A percentile compares a stretch with the other conserved stretches of the same genome.
phyloP scores from a whole-genome alignment of 768 basidiomycete species.

The Lentinula sp. region DNA sequence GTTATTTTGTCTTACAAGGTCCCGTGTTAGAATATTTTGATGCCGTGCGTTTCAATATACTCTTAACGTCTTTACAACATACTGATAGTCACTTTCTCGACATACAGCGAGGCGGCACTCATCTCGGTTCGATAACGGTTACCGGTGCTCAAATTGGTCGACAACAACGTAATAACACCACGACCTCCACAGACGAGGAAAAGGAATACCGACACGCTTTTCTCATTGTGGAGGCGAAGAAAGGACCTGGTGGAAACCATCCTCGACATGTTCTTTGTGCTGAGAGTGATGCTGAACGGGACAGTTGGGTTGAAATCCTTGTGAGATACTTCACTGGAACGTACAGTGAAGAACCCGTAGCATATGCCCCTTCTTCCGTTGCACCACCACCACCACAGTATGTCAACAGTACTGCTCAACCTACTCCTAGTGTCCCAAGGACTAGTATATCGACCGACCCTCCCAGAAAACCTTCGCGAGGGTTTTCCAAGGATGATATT shows the following conservation, averaged over 20 bases:
- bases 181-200: slow-evolving; percentile 65
- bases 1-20: slow-evolving; percentile 92
- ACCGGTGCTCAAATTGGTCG: slow-evolving; percentile 96
- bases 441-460: slow-evolving; percentile 40
- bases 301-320: slow-evolving; percentile 91
- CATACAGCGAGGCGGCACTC: slow-evolving; percentile 77
- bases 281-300: slow-evolving; percentile 89
- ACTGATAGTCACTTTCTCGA: slow-evolving; percentile 6
- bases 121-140: slow-evolving; percentile 85
- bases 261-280: slow-evolving; percentile 93
- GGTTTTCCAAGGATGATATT: slow-evolving; percentile 56
- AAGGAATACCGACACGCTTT: slow-evolving; percentile 97
- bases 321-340: slow-evolving; percentile 80
- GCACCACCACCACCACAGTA: slow-evolving; percentile 17
- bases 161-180: slow-evolving; percentile 65
- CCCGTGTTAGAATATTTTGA: slow-evolving; percentile 93
- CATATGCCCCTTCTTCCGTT: slow-evolving; percentile 25
- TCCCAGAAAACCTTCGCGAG: slow-evolving; percentile 33
- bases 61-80: slow-evolving; percentile 7
- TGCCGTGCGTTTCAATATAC: slow-evolving; percentile 54
- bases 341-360: slow-evolving; percentile 67
- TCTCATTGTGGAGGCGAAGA: slow-evolving; percentile 88
- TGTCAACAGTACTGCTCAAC: slow-evolving; percentile 17
- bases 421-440: slow-evolving; percentile 39
- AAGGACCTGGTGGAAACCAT: slow-evolving; percentile 59